phyloP scores from a whole-genome alignment of 768 basidiomycete genomes.

The Naganishia onofrii region DNA sequence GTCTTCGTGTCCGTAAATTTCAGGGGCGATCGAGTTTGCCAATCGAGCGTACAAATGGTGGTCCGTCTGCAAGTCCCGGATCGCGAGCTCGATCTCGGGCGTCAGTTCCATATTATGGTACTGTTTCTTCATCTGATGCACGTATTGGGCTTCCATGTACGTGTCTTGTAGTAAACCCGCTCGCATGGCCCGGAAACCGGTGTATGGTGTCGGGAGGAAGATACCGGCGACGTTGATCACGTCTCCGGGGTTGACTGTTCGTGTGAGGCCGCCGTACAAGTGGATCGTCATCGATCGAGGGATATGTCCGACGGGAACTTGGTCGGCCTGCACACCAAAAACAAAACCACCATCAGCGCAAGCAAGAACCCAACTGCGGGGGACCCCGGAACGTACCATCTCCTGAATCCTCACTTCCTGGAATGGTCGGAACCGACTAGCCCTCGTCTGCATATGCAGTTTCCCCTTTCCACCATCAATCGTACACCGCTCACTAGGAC shows the following conservation, averaged over 20 bases:
- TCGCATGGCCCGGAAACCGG: constrained; percentile 92
- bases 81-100: constrained; percentile 69
- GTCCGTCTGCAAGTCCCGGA: constrained; percentile 68
- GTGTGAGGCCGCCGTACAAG: constrained; percentile 81
- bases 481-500: constrained; percentile 79
- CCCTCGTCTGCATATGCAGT: constrained; percentile 96
- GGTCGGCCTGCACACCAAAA: constrained; percentile 69
- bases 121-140: constrained; percentile 94
- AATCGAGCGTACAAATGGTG: constrained; percentile 81
- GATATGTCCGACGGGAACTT: constrained; percentile 99
- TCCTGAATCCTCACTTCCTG: constrained; percentile 99
- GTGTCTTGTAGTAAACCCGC: constrained; percentile 96
- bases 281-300: constrained; percentile 98
- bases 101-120: constrained; percentile 93
- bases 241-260: constrained; percentile 90
- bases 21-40: constrained; percentile 91
- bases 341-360: neutral
- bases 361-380: neutral
- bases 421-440: constrained; percentile 94
- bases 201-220: constrained; percentile 95
- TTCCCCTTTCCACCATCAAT: constrained; percentile 83
- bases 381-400: constrained; percentile 71
- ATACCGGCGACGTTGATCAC: constrained; percentile 93
- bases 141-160: constrained; percentile 85
- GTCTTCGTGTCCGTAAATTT: constrained; percentile 96